A percentile compares a stretch with the other conserved stretches of the same genome.
Evolutionary conservation across 495 filamentous ascomycete genomes (phyloP).

Genomic region (Xylaria scruposa): DNA sequence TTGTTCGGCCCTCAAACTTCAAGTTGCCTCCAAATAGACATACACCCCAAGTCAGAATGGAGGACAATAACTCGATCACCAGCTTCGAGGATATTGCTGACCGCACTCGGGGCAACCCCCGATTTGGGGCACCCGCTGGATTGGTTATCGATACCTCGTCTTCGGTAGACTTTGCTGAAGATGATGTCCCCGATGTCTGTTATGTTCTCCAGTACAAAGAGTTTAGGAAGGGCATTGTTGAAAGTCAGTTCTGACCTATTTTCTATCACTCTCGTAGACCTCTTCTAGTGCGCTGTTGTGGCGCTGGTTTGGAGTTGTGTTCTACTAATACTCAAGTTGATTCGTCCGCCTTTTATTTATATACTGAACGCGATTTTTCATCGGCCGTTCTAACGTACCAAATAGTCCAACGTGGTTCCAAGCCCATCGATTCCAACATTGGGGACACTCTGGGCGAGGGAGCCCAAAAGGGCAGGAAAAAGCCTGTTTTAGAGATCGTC

Average conservation of each 20-base stretch:
- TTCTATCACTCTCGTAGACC: background rate
- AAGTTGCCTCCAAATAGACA: background rate
- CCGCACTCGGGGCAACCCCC: background rate
- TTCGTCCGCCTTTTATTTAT: background rate
- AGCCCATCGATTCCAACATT: conserved; percentile 39
- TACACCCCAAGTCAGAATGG: conserved; percentile 21
- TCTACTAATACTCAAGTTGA: background rate
- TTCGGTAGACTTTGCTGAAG: conserved; percentile 31
- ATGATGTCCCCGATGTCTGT: conserved; percentile 43
- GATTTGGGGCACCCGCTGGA: background rate
- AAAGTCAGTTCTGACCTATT: conserved; percentile 32
- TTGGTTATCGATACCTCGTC: background rate
- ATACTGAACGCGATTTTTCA: background rate
- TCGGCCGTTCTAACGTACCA: background rate
- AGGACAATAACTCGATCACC: conserved; percentile 31
- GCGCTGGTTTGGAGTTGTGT: background rate
- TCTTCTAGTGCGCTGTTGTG: background rate
- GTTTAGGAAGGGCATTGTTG: conserved; percentile 32
- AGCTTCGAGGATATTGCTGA: conserved; percentile 41
- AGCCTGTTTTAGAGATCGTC: conserved; percentile 45
- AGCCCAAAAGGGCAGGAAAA: conserved; percentile 5
- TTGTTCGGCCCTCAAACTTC: background rate
- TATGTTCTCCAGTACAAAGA: conserved; percentile 40
- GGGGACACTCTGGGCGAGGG: conserved; percentile 23
- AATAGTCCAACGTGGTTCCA: conserved; percentile 38